Evolutionary conservation across 2,329 filamentous ascomycete genomes (phyloP).

Genomic region (Incumbomyces delicatus): DNA sequence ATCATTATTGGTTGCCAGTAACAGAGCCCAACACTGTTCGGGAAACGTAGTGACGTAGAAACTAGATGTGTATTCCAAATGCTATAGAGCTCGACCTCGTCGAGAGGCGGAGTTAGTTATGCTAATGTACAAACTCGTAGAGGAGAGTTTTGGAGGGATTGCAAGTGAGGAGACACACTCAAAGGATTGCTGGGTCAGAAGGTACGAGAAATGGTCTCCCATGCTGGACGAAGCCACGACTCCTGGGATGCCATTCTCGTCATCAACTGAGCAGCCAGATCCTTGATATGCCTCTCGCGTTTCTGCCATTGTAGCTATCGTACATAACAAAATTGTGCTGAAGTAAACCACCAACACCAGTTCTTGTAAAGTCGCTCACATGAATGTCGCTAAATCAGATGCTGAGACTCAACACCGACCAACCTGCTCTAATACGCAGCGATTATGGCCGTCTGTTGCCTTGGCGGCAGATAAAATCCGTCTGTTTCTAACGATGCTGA

Average conservation of each 20-base stretch:
- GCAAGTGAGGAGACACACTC: not conserved
- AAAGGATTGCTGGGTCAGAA: constrained; percentile 1
- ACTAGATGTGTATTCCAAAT: too few species aligned
- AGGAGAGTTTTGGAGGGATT: not conserved
- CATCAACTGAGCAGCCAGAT: constrained; percentile 4
- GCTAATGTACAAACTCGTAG: not conserved
- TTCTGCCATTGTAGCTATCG: not conserved
- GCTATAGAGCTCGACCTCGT: constrained; percentile 1
- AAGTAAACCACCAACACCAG: constrained; percentile 10
- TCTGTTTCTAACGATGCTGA: constrained; percentile 35
- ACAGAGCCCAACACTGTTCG: too few species aligned
- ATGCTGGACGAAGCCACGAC: constrained; percentile 6
- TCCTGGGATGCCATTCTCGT: not conserved
- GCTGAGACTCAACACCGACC: constrained; percentile 18
- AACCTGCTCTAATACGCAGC: constrained; percentile 36
- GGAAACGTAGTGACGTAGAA: too few species aligned
- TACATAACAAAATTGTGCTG: not conserved
- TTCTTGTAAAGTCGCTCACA: constrained; percentile 13
- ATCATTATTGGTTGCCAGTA: too few species aligned
- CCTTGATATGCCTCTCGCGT: not conserved
- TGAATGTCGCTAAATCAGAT: constrained; percentile 13
- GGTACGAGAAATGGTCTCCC: not conserved
- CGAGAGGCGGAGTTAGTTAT: not conserved
- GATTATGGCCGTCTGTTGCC: constrained; percentile 36
- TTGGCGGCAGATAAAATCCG: constrained; percentile 39